Evolutionary conservation across 495 filamentous ascomycete genomes (phyloP), one percentile per base, ranked within the genome.

Genomic region (Cercophora scortea): DNA sequence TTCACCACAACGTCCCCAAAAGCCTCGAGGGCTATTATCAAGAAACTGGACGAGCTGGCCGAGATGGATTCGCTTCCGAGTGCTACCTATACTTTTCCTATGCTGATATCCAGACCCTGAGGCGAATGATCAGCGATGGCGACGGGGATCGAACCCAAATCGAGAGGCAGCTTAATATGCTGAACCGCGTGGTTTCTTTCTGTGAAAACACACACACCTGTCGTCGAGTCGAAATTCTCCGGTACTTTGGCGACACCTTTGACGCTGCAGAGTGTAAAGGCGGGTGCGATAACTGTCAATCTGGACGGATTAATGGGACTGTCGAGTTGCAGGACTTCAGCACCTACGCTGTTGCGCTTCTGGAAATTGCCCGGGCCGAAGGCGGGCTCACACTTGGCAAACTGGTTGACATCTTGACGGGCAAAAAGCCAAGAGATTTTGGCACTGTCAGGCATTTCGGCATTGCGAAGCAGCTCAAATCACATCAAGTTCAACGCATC

Each of bases 1-100:
- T 98, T 33, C 93, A 98, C 66, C 83, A 94, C 59, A 86, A 79
- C 15, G 76, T 96, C 7, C 93, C 93, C 1, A 96, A 95, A 68
- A 95, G 88, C 60, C 75, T 98, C n/a, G 93, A 98, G 67, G 94
- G 92, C 0, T 98, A 98, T 62, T 96, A 96, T 59, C 93, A 98
- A 62, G 94, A 98, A 61, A 98, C 91, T 10, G 93, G 93, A 0
- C 87, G 93, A 43, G 93, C 93, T 17, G 93, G 93, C 8, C 81
- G 93, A 58, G 93, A 99, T 68, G 91, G 90, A 9, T 82, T 88
- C 56, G 76, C 76, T 9, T 95, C 92, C 11, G 84, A 86, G 36
- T 99, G 93, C 69, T 95, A 89, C 58, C 75, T 99, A 34, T 97
- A 84, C 64, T 99, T 90, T 56, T 73, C 75, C 41, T 96, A 90